Evolutionary conservation across 2,329 filamentous ascomycete genomes (phyloP), one percentile per base, ranked within the genome.

Genomic region (Sclerotinia subarctica): DNA sequence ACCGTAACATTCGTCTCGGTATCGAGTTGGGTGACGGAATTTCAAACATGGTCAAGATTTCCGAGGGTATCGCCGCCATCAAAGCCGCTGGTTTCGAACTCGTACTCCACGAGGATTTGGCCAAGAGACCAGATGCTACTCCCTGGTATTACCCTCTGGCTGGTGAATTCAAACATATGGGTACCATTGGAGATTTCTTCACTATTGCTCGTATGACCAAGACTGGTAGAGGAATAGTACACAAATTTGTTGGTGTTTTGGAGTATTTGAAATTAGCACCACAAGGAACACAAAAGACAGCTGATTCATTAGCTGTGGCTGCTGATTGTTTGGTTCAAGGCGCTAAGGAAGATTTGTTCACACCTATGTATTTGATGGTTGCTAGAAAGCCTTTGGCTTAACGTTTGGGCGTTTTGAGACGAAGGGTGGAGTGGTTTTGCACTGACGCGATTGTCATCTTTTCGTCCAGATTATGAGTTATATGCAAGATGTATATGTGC

Each of bases 1-100:
- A 98, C 83, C 91, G 93, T 73, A 88, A 92, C 78, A 95, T 98
- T 77, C 92, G 95, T 72, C 88, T 97, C 24, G 94, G 91, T 72
- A 99, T 99, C 73, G 95, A 99, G 84, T 89, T 93, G 78, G 95
- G 95, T 76, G 90, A 98, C 77, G 95, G 95, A 74, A 98, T 99
- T 79, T 93, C 93, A 76, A 97, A 97, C 83, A 97, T 99, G 94
- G 92, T 95, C 80, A 91, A 87, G 79, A 85, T 96, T 68, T 87
- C 88, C 0, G 94, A 96, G 73, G 94, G 88, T 47, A 78, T 97
- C 19, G 83, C 85, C 62, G 94, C 95, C 69, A 93, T 99, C 81
- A 88, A 94, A 81, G 86, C 88, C 52, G 93, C 93, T 19, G 95
- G 94, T 38, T 98, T 98, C 78, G 87, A 93, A 74, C 81, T 98